Conservation (phyloP, 1,139 yeast genomes). For the Nakaseomyces nivariensis region DNA sequence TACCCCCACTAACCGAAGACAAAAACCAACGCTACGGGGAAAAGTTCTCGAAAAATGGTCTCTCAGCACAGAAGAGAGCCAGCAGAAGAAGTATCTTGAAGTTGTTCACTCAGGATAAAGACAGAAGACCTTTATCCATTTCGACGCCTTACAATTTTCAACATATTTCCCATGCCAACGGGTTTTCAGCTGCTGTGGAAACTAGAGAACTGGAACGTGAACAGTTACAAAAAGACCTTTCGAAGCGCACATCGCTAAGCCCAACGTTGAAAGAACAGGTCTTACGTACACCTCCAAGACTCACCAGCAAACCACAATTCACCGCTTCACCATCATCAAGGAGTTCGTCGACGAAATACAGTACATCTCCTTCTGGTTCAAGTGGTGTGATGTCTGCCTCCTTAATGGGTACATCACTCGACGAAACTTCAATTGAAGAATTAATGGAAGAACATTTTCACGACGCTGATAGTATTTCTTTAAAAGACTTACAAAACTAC, state of each 20-base stretch:
- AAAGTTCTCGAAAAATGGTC: neutral
- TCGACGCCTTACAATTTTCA: slow-evolving; percentile 25
- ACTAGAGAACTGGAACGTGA: slow-evolving; percentile 1
- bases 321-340: neutral
- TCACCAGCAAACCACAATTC: neutral
- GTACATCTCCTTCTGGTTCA: slow-evolving; percentile 1
- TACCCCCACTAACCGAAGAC: slow-evolving; percentile 23
- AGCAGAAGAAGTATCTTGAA: neutral
- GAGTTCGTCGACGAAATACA: neutral
- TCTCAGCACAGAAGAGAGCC: neutral
- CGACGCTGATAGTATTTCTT: neutral
- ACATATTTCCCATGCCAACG: slow-evolving; percentile 26
- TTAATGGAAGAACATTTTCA: neutral
- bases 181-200: neutral
- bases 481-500: slow-evolving; percentile 3
- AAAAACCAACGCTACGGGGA: neutral
- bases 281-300: neutral
- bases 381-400: slow-evolving; percentile 4
- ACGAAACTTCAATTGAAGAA: neutral
- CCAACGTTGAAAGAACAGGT: neutral
- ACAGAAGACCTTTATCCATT: slow-evolving; percentile 8
- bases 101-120: slow-evolving; percentile 5
- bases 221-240: neutral
- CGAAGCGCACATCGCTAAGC: neutral
- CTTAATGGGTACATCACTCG: slow-evolving; percentile 1